Evolutionary conservation across 106 monocot species (phyloP), one percentile per base, ranked within the genome.

Genomic region (Dendrobium nobile): DNA sequence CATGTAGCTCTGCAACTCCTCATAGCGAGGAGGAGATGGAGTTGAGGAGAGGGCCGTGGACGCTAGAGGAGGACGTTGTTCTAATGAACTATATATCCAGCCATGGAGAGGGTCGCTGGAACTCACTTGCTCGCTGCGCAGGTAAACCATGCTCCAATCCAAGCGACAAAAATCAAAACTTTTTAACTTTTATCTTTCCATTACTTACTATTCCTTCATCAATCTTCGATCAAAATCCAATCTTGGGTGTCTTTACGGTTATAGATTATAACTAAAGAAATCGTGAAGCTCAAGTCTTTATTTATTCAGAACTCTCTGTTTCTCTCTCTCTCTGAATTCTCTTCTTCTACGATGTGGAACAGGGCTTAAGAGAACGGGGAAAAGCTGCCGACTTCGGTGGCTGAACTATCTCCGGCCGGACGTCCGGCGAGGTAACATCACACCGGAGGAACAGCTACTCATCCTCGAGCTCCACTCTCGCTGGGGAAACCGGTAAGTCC

Each of bases 311-410:
- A 77, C 47, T 4, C 33, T 20, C 18, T 15, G 9, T 37, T 24
- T 64, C 13, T 19, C 54, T 13, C 31, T 31, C 31, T 31, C 15
- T 22, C 16, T 33, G 16, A 20, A 59, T 43, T 45, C 8, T 67
- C 7, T 61, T 7, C 16, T 15, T 54, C 6, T 10, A 42, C 22
- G 19, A 19, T 44, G 31, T 61, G 61, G 13, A 27, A 31, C 82
- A 88, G 88, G 88, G 16, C 82, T 92, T 2, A 89, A 85, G 37
- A 56, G 92, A 13, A 92, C 95, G 0, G 95, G 95, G 7, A 95
- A 95, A 84, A 95, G 95, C 80, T 95, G 95, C 87, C 85, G 92
- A 19, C 92, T 95, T 75, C 87, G 95, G 20, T 95, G 95, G 95
- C 87, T 95, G 40, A 95, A 95, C 83, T 95, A 95, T 59, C 90